Evolutionary conservation across 768 basidiomycete species (phyloP), one percentile per base, ranked within the genome.

Genomic region (Termitomyces bulborhizus): DNA sequence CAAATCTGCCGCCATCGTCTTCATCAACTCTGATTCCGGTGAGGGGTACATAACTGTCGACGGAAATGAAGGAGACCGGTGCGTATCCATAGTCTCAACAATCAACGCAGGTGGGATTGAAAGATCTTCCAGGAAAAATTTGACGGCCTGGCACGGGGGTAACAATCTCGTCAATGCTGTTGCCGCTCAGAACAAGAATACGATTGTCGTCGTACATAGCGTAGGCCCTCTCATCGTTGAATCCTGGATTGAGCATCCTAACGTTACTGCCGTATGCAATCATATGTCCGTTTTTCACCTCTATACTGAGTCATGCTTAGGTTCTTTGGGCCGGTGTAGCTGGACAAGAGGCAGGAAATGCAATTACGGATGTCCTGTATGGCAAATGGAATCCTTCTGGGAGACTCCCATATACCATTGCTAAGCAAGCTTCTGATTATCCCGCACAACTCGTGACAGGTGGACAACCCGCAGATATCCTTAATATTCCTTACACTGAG

Each of bases 1-100:
- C 40, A 77, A 79, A 57, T 82, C 83, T 18, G 85, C 84, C 7
- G 86, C 86, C 1, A 74, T 95, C 40, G 91, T 95, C 9, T 93
- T 93, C 68, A 76, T 93, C 60, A 83, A 85, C 58, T 77, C 88
- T 2, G 87, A 94, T 66, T 92, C 90, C 6, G 93, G 93, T 24
- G 93, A 95, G 71, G 81, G 73, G 15, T 90, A 90, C 64, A 85
- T 91, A 61, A 84, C 82, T 16, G 86, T 90, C 12, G 88, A 89
- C 60, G 88, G 86, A 5, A 93, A 90, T 62, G 76, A 77, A 56
- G 89, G 89, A 31, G 90, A 93, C 65, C 72, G 85, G 79, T 81
- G 52, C 45, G 73, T 58, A 12, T 43, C 34, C 15, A 45, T 64
- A 16, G 1, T 36, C 0, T 1, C 5, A 24, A 11, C 16, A 5